These are phyloP conservation scores for Sporobolomyces phaffii DNA, from an alignment of 768 basidiomycete species.

Conservation along the genomic window DNA sequence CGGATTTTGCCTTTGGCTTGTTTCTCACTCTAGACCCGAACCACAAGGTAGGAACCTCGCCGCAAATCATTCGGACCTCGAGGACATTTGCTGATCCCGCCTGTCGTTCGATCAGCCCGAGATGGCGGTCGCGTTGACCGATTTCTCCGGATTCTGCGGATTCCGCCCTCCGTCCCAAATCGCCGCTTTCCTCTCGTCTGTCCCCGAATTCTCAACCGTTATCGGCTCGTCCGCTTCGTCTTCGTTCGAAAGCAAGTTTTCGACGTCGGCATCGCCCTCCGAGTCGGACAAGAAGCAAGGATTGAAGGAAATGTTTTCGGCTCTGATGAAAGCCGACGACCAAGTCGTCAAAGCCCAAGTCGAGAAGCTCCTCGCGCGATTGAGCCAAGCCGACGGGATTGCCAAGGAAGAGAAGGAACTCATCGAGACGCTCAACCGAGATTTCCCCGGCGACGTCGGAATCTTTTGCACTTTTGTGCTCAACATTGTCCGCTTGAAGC, in stretches of 20 bases:
- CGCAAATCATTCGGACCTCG: no score
- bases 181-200: constrained; percentile 58
- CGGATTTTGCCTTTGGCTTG: no score
- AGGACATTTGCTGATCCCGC: neutral
- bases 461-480: constrained; percentile 82
- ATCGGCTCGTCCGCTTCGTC: constrained; percentile 52
- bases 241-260: constrained; percentile 55
- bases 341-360: constrained; percentile 56
- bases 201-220: constrained; percentile 70
- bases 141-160: constrained; percentile 84
- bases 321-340: constrained; percentile 73
- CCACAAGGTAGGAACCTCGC: constrained; percentile 61
- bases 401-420: constrained; percentile 48
- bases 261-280: constrained; percentile 49
- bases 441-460: constrained; percentile 92
- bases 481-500: constrained; percentile 70
- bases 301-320: constrained; percentile 70
- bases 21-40: constrained; percentile 60
- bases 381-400: constrained; percentile 52
- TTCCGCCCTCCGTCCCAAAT: constrained; percentile 77
- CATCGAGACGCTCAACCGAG: constrained; percentile 54
- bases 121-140: constrained; percentile 93
- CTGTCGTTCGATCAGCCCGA: constrained; percentile 56
- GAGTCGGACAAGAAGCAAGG: constrained; percentile 44
- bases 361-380: constrained; percentile 55